A percentile compares a stretch with the other conserved stretches of the same genome.
Evolutionary conservation across 2,329 filamentous ascomycete species (phyloP).

Genomic region (Zymoseptoria passerinii): DNA sequence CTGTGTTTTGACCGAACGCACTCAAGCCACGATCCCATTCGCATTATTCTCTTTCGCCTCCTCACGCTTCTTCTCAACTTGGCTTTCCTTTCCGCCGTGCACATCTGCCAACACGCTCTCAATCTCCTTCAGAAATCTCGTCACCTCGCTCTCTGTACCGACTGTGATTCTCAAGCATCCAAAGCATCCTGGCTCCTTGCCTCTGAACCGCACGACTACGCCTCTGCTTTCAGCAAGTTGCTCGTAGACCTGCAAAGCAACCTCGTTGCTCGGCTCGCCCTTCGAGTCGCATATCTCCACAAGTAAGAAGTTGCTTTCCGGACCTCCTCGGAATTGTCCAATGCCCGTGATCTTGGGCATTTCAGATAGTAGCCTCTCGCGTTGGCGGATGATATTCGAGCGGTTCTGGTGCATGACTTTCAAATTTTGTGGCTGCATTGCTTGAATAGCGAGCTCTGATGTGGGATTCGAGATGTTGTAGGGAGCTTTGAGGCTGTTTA

Average conservation of each 20-base stretch:
- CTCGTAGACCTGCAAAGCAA: conserved; percentile 75
- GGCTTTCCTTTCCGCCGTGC: conserved; percentile 31
- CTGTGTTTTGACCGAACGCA: too few relatives aligned
- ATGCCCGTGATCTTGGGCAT: conserved; percentile 69
- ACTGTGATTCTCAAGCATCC: conserved; percentile 89
- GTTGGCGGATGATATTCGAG: conserved; percentile 63
- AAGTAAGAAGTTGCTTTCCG: conserved; percentile 78
- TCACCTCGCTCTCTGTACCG: conserved; percentile 80
- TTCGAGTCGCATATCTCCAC: conserved; percentile 72
- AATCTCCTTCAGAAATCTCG: conserved; percentile 65
- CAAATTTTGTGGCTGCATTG: conserved; percentile 60
- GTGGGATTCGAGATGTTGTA: conserved; percentile 93
- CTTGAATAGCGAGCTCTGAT: conserved; percentile 67
- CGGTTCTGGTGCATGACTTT: conserved; percentile 63
- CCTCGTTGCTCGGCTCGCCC: conserved; percentile 68
- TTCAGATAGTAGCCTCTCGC: conserved; percentile 65
- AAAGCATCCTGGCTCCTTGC: conserved; percentile 81
- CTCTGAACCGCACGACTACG: conserved; percentile 87
- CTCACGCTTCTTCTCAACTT: conserved; percentile 25
- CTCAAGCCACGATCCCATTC: conserved; percentile 39
- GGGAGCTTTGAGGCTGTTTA: conserved; percentile 91
- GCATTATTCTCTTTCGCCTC: conserved; percentile 43
- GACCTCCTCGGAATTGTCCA: conserved; percentile 71
- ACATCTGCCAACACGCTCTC: conserved; percentile 43
- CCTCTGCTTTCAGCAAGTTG: conserved; percentile 74